These are phyloP conservation scores for Crithidia mellificae DNA, from an alignment of 208 protist species.

Conservation along the genomic window DNA sequence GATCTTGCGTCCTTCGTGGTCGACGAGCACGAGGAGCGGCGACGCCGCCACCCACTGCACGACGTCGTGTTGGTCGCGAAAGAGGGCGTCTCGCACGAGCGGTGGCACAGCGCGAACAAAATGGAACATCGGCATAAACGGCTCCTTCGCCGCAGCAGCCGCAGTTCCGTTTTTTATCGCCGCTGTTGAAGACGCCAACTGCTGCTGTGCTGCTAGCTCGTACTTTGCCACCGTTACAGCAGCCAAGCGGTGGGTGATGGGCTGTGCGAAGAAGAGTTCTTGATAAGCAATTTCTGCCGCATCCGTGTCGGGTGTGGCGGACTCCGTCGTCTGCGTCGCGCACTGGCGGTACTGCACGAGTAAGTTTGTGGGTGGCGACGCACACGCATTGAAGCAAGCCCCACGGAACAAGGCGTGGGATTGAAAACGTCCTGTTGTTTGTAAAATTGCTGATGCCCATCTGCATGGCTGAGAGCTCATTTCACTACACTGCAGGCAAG, in stretches of 20 bases:
- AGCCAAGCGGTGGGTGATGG: constrained; percentile 51
- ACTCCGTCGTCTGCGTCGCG: neutral
- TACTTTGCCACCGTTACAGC: constrained; percentile 44
- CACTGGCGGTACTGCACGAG: constrained; percentile 12
- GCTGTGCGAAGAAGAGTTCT: constrained; percentile 27
- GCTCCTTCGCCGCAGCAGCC: no score
- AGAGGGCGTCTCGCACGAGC: constrained; percentile 56
- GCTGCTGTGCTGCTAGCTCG: constrained; percentile 2
- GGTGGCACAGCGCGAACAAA: constrained; percentile 59
- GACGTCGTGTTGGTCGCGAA: constrained; percentile 29
- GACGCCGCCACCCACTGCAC: constrained; percentile 39
- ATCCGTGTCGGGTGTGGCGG: no score
- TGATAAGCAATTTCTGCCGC: constrained; percentile 15
- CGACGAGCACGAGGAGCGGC: constrained; percentile 42
- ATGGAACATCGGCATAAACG: constrained; percentile 40
- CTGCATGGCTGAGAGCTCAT: no score
- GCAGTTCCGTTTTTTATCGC: no score
- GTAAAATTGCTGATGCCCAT: no score
- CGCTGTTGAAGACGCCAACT: no score
- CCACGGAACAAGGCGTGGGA: no score
- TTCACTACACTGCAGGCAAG: no score
- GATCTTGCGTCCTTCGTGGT: constrained; percentile 13
- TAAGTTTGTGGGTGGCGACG: no score
- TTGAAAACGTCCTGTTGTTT: no score
- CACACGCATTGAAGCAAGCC: no score